Conservation (phyloP, 495 filamentous ascomycete genomes). For the Penicillium robsamsonii region DNA sequence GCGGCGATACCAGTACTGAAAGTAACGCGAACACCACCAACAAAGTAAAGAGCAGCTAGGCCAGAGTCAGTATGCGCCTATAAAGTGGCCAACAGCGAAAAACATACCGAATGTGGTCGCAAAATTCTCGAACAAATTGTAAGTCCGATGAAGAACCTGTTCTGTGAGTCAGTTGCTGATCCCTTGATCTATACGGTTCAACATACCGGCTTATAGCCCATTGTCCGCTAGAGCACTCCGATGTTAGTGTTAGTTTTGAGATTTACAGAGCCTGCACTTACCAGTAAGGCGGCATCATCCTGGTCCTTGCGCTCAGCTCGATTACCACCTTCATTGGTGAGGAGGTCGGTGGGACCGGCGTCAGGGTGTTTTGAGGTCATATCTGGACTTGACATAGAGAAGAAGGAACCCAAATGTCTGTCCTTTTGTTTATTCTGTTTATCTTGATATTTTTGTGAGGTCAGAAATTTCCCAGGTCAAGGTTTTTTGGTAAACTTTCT, state of each 20-base stretch:
- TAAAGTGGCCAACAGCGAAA: neutral
- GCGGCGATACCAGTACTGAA: constrained; percentile 57
- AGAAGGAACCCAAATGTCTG: neutral
- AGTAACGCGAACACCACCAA: constrained; percentile 55
- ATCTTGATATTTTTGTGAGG: neutral
- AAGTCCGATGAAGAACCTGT: constrained; percentile 49
- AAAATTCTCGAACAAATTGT: constrained; percentile 53
- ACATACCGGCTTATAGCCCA: constrained; percentile 52
- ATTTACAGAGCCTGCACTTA: constrained; percentile 20
- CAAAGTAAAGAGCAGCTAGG: constrained; percentile 54
- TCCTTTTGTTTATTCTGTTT: neutral
- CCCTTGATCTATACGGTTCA: constrained; percentile 4
- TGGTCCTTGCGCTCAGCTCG: constrained; percentile 31
- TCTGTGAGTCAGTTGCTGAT: constrained; percentile 8
- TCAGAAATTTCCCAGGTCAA: neutral
- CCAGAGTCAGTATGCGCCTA: neutral
- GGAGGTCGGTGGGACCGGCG: constrained; percentile 27
- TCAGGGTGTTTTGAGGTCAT: constrained; percentile 19
- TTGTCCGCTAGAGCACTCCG: constrained; percentile 33
- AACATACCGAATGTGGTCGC: constrained; percentile 53
- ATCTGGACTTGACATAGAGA: neutral
- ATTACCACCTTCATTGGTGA: constrained; percentile 24
- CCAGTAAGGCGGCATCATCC: constrained; percentile 47
- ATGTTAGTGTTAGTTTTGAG: neutral
- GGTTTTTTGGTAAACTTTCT: constrained; percentile 10